Conservation (phyloP, 306 rosid genomes). For the Myrica gale region DNA sequence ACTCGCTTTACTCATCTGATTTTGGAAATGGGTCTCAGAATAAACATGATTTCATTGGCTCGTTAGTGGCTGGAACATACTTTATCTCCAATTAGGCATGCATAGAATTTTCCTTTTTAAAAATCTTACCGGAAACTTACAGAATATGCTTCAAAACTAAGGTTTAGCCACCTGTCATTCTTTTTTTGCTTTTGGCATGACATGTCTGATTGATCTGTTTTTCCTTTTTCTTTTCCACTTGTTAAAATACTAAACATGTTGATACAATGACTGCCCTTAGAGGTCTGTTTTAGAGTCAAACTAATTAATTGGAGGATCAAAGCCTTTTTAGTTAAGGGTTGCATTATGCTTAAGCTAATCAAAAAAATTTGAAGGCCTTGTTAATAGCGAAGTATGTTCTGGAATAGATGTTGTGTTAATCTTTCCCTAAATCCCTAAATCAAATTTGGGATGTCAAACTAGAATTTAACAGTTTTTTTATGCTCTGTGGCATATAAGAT, state of each 20-base stretch:
- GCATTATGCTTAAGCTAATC: neutral
- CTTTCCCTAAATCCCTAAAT: neutral
- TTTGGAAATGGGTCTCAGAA: neutral
- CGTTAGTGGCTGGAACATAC: neutral
- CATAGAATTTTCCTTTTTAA: neutral
- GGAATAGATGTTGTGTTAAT: no score
- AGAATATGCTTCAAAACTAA: no score
- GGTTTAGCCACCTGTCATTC: neutral
- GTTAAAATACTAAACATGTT: no score
- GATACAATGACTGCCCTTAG: neutral
- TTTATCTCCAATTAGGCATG: neutral
- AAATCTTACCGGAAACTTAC: neutral
- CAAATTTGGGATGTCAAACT: neutral
- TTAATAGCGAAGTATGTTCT: neutral
- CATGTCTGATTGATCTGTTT: neutral
- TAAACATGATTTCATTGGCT: neutral
- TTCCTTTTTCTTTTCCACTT: neutral
- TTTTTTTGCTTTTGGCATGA: neutral
- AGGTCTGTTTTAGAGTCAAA: neutral
- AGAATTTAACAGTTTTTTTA: neutral
- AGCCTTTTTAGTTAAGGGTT: neutral
- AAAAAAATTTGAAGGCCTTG: neutral
- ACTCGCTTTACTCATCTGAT: neutral
- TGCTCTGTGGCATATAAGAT: neutral
- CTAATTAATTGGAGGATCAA: neutral